Percentiles rank a stretch among this genome's conserved stretches.
Conservation (phyloP, 192 early-diverging fungal genomes). For the Backusella sp. region DNA sequence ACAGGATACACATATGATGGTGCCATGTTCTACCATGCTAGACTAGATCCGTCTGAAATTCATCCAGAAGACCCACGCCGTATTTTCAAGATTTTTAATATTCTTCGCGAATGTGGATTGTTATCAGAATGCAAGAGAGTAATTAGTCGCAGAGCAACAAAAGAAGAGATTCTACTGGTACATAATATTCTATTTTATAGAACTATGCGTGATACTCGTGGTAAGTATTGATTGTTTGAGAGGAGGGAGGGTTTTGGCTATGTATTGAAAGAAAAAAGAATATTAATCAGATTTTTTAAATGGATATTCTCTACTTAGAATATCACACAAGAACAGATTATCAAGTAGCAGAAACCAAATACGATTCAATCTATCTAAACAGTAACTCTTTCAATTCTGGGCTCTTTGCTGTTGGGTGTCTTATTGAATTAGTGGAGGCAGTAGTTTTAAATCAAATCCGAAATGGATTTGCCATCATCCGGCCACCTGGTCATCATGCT, state of each 20-base stretch:
- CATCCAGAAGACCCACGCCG: conserved; percentile 78
- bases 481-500: conserved; percentile 95
- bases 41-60: conserved; percentile 55
- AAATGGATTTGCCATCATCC: conserved; percentile 85
- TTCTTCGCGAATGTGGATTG: conserved; percentile 45
- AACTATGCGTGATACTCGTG: conserved; percentile 38
- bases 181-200: conserved; percentile 51
- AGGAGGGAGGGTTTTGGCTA: background rate
- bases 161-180: conserved; percentile 51
- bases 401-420: conserved; percentile 70
- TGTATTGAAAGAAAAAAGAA: background rate
- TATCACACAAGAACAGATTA: background rate
- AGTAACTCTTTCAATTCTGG: conserved; percentile 62
- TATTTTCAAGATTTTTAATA: conserved; percentile 65
- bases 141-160: conserved; percentile 41
- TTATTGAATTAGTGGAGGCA: conserved; percentile 68
- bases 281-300: background rate
- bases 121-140: conserved; percentile 47
- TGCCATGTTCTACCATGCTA: conserved; percentile 64
- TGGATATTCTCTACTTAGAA: background rate
- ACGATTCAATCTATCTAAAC: conserved; percentile 74
- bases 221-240: conserved; percentile 27
- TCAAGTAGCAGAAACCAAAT: conserved; percentile 38
- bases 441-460: conserved; percentile 62
- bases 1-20: conserved; percentile 62